A percentile compares a stretch with the other conserved stretches of the same genome.
Conservation (phyloP, 2,329 filamentous ascomycete genomes). For the Colletotrichum trifolii region DNA sequence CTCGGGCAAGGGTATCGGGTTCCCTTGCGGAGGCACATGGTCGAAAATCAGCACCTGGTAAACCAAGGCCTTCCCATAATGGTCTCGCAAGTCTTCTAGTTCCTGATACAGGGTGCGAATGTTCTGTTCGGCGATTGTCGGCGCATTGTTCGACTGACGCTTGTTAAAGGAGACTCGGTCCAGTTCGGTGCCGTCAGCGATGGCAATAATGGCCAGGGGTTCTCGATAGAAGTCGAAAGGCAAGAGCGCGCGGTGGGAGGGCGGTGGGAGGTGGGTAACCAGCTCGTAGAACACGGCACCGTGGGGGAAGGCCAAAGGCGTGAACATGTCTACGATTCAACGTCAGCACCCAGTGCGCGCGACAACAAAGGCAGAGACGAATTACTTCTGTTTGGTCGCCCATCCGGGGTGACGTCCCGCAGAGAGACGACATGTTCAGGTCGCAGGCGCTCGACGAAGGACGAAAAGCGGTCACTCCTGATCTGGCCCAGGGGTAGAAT, state of each 20-base stretch:
- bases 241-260: constrained; percentile 81
- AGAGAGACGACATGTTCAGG: constrained; percentile 84
- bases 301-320: constrained; percentile 85
- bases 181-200: constrained; percentile 84
- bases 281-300: constrained; percentile 91
- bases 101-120: constrained; percentile 72
- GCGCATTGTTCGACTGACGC: constrained; percentile 62
- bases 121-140: constrained; percentile 66
- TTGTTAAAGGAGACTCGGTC: constrained; percentile 64
- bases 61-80: constrained; percentile 79
- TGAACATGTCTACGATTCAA: constrained; percentile 82
- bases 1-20: constrained; percentile 68
- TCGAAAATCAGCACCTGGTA: constrained; percentile 87
- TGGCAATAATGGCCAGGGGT: constrained; percentile 82
- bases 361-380: background rate
- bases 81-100: constrained; percentile 76
- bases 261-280: constrained; percentile 81
- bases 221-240: constrained; percentile 94
- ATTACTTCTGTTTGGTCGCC: constrained; percentile 86
- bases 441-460: constrained; percentile 82
- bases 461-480: constrained; percentile 80
- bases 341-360: constrained; percentile 9
- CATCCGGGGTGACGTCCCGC: constrained; percentile 87
- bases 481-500: constrained; percentile 89
- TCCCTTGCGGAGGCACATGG: constrained; percentile 62